Percentiles rank a stretch among this genome's conserved stretches.
phyloP scores from a whole-genome alignment of 768 basidiomycete species.

The Lyophyllum semitale region DNA sequence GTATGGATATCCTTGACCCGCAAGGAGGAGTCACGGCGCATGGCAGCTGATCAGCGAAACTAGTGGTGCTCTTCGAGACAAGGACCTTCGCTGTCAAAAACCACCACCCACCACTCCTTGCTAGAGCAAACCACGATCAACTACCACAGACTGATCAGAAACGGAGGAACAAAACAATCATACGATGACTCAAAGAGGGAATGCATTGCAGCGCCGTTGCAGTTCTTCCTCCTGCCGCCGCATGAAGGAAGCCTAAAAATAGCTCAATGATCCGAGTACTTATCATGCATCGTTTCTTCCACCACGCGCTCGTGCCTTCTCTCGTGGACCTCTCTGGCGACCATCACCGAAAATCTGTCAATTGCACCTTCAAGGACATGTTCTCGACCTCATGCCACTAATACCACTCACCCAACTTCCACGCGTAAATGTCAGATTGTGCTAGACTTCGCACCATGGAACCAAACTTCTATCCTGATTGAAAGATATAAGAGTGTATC shows the following conservation, averaged over 20 bases:
- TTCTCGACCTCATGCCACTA: constrained; percentile 2
- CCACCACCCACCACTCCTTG: too few species aligned
- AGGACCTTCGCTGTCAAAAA: too few species aligned
- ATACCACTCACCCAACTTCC: background rate
- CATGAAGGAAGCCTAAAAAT: constrained; percentile 2
- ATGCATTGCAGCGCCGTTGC: too few species aligned
- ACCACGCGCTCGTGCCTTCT: constrained; percentile 13
- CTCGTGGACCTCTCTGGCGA: background rate
- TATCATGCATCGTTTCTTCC: background rate
- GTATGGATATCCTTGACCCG: too few species aligned
- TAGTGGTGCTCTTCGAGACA: too few species aligned
- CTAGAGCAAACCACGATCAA: too few species aligned
- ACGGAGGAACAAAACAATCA: background rate
- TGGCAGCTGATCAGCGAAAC: too few species aligned
- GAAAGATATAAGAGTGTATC: constrained; percentile 6
- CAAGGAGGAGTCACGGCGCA: too few species aligned
- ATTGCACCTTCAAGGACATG: background rate
- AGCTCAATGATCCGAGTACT: too few species aligned
- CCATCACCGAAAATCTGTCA: constrained; percentile 1
- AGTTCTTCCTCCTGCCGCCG: background rate
- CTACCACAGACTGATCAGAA: background rate
- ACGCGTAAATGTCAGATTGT: background rate
- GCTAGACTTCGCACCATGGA: too few species aligned
- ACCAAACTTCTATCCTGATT: background rate
- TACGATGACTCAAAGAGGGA: background rate